Evolutionary conservation across 805 yeast species (phyloP), one percentile per base, ranked within the genome.

Genomic region (Zygosaccharomyces kombuchaensis): DNA sequence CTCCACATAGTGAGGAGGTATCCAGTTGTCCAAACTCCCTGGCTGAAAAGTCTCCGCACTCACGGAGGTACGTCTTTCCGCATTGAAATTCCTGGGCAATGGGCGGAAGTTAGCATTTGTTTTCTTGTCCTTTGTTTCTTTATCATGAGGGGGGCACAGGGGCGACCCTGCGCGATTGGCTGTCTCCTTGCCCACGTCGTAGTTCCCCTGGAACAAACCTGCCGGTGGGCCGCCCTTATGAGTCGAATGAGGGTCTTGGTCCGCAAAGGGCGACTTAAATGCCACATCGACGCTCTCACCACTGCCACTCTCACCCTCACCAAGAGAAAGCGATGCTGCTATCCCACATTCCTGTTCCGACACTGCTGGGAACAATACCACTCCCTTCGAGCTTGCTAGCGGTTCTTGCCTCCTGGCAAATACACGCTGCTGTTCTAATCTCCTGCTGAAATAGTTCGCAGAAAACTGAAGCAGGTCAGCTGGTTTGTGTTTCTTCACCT

Each of bases 11-110:
- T 57, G 60, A 40, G 74, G 80, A 9, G 91, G 90, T 5, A 87
- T 84, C 90, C 90, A 84, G 43, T 78, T 74, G 58, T 80, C 85
- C 58, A 85, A 81, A 27, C 77, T 78, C 50, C 80, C 81, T 5
- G 93, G 95, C 60, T 85, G 83, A 57, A 85, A 65, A 2, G 93
- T 84, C 67, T 89, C 97, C 4, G 96, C 96, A 45, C 89, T 80
- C 10, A 89, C 96, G 16, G 95, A 84, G 3, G 89, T 85, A 70
- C 97, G 81, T 71, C 96, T 80, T 63, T 82, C 78, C 43, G 87
- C 88, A 63, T 82, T 85, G 66, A 83, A 84, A 43, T 78, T 74
- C 46, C 73, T 65, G 32, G 86, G 87, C 46, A 80, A 68, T 29
- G 63, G 55, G 44, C 50, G 54, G 13, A 32, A 57, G 45, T 40